These are phyloP conservation scores for Aspergillus amoenus DNA, from an alignment of 2,329 filamentous ascomycete genomes.

Conservation along the genomic window DNA sequence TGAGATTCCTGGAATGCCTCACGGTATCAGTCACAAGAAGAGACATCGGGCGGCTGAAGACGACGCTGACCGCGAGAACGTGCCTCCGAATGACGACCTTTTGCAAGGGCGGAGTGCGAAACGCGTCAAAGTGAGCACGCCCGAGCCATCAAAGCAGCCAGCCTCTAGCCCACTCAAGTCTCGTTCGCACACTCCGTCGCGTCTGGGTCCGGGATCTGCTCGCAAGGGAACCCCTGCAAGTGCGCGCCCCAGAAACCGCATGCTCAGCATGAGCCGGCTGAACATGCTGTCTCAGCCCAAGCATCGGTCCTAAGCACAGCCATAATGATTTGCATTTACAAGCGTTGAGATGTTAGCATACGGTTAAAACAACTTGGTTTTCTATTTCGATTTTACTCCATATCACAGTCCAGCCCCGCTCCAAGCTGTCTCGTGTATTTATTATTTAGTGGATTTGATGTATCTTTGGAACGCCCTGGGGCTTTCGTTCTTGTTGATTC, in stretches of 20 bases:
- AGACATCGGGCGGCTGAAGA: constrained; percentile 37
- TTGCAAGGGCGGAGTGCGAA: constrained; percentile 34
- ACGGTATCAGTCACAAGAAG: constrained; percentile 44
- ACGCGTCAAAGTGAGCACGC: constrained; percentile 34
- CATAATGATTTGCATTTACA: constrained; percentile 12
- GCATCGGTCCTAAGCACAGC: constrained; percentile 28
- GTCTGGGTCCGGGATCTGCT: constrained; percentile 18
- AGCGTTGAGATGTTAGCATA: constrained; percentile 8
- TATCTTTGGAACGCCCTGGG: constrained; percentile 1
- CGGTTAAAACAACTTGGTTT: background rate
- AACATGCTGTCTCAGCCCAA: constrained; percentile 51
- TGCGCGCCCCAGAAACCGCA: constrained; percentile 28
- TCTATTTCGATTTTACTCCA: background rate
- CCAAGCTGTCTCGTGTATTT: constrained; percentile 13
- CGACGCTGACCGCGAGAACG: constrained; percentile 31
- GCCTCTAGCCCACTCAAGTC: constrained; percentile 36
- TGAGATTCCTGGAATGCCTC: constrained; percentile 36
- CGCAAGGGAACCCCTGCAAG: constrained; percentile 30
- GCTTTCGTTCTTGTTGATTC: constrained; percentile 7
- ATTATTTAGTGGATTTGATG: constrained; percentile 9
- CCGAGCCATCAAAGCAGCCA: constrained; percentile 17
- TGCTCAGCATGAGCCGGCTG: constrained; percentile 47
- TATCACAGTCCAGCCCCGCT: background rate
- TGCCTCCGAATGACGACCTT: constrained; percentile 27
- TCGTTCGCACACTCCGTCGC: constrained; percentile 33